Percentiles rank a stretch among this genome's conserved stretches.
These are phyloP conservation scores for Nemophila menziesii DNA, from an alignment of 257 asterid species.

Conservation along the genomic window DNA sequence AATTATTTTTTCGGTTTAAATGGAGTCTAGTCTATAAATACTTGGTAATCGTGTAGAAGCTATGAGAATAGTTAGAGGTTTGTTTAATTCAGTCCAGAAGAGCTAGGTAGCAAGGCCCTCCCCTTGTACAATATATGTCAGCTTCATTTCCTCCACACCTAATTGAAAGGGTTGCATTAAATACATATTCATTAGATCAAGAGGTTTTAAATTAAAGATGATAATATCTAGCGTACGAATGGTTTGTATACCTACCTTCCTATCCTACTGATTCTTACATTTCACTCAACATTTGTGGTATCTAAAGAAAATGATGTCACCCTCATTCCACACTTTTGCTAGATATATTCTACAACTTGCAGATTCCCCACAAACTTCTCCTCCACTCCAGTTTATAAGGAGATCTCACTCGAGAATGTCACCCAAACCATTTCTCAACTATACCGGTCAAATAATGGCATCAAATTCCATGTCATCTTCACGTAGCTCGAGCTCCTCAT, in stretches of 20 bases:
- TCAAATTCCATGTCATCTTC: constrained; percentile 37
- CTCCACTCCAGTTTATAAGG: constrained; percentile 29
- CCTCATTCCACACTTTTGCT: constrained; percentile 26
- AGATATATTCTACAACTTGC: constrained; percentile 40
- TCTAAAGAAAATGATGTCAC: constrained; percentile 35
- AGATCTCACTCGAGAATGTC: constrained; percentile 8
- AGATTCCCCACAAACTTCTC: constrained; percentile 31
- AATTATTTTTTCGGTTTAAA: no score
- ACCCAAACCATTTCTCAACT: constrained; percentile 14
- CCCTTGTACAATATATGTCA: no score
- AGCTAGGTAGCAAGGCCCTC: no score
- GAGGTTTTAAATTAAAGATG: constrained; percentile 10
- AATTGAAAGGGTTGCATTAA: background rate
- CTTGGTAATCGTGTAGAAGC: no score
- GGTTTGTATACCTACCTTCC: no score
- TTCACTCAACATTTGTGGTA: constrained; percentile 29
- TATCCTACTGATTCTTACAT: constrained; percentile 1
- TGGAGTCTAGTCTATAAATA: no score
- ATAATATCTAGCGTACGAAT: constrained; percentile 8
- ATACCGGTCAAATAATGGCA: constrained; percentile 26
- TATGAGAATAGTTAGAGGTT: no score
- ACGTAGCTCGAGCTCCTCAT: constrained; percentile 23
- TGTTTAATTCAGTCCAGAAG: no score
- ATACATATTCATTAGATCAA: constrained; percentile 11
- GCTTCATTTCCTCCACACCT: no score